Percentiles rank a stretch among this genome's conserved stretches.
These are phyloP conservation scores for Kurtzmaniella quercitrusa DNA, from an alignment of 1,139 yeast genomes.

Conservation along the genomic window DNA sequence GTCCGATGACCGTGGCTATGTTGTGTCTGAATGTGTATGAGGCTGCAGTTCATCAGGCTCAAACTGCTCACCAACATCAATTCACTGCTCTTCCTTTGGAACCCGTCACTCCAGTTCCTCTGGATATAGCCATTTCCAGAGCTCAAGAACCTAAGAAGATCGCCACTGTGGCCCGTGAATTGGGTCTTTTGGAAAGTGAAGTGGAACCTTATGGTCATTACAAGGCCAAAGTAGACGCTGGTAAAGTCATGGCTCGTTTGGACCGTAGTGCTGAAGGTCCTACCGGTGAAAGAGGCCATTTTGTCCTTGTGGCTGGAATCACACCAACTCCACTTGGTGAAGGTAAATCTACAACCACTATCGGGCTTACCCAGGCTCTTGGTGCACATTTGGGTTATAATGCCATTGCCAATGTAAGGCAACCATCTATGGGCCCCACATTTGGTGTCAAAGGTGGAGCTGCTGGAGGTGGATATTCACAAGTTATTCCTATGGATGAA, in stretches of 20 bases:
- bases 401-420: slow-evolving; percentile 76
- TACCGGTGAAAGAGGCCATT: slow-evolving; percentile 46
- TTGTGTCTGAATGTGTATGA: slow-evolving; percentile 62
- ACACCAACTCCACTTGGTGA: slow-evolving; percentile 84
- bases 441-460: slow-evolving; percentile 89
- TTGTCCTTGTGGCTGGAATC: slow-evolving; percentile 73
- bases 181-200: slow-evolving; percentile 59
- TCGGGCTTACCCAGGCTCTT: slow-evolving; percentile 75
- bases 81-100: slow-evolving; percentile 49
- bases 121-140: slow-evolving; percentile 73
- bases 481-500: slow-evolving; percentile 86
- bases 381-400: slow-evolving; percentile 70
- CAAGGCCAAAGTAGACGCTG: slow-evolving; percentile 69
- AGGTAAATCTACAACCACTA: slow-evolving; percentile 77
- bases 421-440: slow-evolving; percentile 86
- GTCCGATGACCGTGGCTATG: slow-evolving; percentile 89
- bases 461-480: slow-evolving; percentile 85
- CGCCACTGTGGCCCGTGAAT: slow-evolving; percentile 57
- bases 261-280: slow-evolving; percentile 51
- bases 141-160: slow-evolving; percentile 68
- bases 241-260: slow-evolving; percentile 51
- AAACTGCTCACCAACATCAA: slow-evolving; percentile 41
- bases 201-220: slow-evolving; percentile 69
- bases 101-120: slow-evolving; percentile 59
- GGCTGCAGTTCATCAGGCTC: slow-evolving; percentile 57